A percentile compares a stretch with the other conserved stretches of the same genome.
Evolutionary conservation across 441 rosid genomes (phyloP).

Genomic region (Aleurites moluccanus): DNA sequence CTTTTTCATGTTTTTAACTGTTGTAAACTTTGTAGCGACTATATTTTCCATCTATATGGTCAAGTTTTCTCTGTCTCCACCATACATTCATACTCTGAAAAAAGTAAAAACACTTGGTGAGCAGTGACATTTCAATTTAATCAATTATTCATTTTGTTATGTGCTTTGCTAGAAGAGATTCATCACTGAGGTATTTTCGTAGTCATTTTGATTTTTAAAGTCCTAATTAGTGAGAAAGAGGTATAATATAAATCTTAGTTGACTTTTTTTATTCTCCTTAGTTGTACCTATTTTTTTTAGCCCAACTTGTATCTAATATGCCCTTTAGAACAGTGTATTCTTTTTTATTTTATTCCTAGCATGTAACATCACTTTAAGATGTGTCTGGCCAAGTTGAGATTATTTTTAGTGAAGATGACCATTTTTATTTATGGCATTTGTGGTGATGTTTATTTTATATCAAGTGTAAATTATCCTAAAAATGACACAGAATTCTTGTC

Average conservation of each 20-base stretch:
- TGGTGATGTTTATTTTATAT: too few species aligned
- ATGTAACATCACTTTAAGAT: too few species aligned
- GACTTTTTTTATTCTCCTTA: not conserved
- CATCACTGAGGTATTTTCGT: not conserved
- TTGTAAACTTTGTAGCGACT: not conserved
- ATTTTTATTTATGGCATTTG: too few species aligned
- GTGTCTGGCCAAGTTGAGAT: too few species aligned
- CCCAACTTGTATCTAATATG: not conserved
- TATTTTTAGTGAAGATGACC: too few species aligned
- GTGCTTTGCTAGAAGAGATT: not conserved
- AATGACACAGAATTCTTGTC: not conserved
- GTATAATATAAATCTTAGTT: not conserved
- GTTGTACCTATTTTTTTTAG: not conserved
- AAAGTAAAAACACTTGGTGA: not conserved
- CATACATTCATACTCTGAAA: not conserved
- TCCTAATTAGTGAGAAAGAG: not conserved
- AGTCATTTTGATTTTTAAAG: not conserved
- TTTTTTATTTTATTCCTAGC: not conserved
- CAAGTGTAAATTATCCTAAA: not conserved
- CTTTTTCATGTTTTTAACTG: not conserved
- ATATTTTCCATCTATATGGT: not conserved
- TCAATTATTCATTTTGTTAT: not conserved
- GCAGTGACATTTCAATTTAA: constrained; percentile 3
- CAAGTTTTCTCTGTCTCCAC: not conserved
- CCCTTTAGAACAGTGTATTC: not conserved